Base-by-base conservation (phyloP, 164 flowering plant genomes). In the Tetrastigma voinierianum region DNA sequence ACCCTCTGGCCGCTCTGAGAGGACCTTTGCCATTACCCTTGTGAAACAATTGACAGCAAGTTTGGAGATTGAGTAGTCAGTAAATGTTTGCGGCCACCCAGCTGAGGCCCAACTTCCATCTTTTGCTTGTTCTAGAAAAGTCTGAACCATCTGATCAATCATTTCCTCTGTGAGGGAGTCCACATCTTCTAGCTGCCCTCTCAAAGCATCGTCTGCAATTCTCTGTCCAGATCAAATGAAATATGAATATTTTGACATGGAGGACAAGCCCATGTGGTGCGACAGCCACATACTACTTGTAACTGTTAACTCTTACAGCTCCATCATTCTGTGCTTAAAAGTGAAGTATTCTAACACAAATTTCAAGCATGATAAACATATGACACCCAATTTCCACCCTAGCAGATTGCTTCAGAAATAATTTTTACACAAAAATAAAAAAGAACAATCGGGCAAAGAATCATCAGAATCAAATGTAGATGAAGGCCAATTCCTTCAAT, bases 31-130 rank as follows among this genome's bases (percentile, higher is more conserved):
- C 84, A 82, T 67, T 55, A 90, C 49, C 69, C 96, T 84, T 7
- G 97, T 89, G 81, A 83, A 96, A 40, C 87, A 75, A 79, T 93
- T 96, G 0, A 96, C 90, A 7, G 90, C 98, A 63, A 92, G 87
- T 70, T 95, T 95, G 15, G 98, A 90, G 48, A 93, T 59, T 1
- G 99, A 87, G 73, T 93, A 96, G 74, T 93, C 98, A 0, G 99
- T 96, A 56, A 70, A 86, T 17, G 76, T 76, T 65, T 88, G 82
- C 44, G 99, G 99, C 98, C 99, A 93, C 13, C 87, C 91, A 55
- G 88, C 93, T 2, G 84, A 74, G 64, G 57, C 51, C 97, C 97
- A 90, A 64, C 65, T 86, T 5, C 90, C 93, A 1, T 88, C 83
- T 76, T 86, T 86, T 61, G 82, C 91, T 85, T 92, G 90, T 76